phyloP scores from a whole-genome alignment of 441 rosid genomes.

The Rhodomyrtus psidioides region DNA sequence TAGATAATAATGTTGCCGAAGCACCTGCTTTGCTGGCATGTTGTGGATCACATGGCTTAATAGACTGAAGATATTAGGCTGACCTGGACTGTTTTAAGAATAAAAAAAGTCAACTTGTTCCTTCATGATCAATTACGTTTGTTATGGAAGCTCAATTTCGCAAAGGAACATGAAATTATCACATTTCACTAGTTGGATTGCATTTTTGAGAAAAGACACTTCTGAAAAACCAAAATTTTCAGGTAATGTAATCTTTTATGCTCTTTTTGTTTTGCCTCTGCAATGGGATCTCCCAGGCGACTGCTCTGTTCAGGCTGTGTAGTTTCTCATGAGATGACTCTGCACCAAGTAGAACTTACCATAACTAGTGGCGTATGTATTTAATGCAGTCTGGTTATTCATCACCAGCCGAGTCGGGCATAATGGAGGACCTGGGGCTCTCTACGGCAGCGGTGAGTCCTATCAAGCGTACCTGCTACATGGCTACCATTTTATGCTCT shows the following conservation, averaged over 20 bases:
- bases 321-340: neutral
- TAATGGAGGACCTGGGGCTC: slow-evolving; percentile 46
- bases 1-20: neutral
- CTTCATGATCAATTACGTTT: neutral
- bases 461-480: neutral
- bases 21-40: neutral
- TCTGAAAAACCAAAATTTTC: neutral
- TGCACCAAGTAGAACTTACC: neutral
- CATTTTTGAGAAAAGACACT: neutral
- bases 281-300: neutral
- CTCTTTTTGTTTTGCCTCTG: neutral
- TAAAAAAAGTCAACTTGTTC: neutral
- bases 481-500: neutral
- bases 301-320: neutral
- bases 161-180: neutral
- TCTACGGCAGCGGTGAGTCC: slow-evolving; percentile 38
- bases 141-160: neutral
- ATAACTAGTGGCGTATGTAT: neutral
- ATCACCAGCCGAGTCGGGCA: slow-evolving; percentile 56
- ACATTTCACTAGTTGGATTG: neutral
- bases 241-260: neutral
- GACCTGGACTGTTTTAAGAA: neutral
- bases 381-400: slow-evolving; percentile 45
- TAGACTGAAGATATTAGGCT: neutral
- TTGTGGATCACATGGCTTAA: neutral